A percentile compares a stretch with the other conserved stretches of the same genome.
These are phyloP conservation scores for Volvox reticuliferus DNA, from an alignment of 139 green algal genomes.

Conservation along the genomic window DNA sequence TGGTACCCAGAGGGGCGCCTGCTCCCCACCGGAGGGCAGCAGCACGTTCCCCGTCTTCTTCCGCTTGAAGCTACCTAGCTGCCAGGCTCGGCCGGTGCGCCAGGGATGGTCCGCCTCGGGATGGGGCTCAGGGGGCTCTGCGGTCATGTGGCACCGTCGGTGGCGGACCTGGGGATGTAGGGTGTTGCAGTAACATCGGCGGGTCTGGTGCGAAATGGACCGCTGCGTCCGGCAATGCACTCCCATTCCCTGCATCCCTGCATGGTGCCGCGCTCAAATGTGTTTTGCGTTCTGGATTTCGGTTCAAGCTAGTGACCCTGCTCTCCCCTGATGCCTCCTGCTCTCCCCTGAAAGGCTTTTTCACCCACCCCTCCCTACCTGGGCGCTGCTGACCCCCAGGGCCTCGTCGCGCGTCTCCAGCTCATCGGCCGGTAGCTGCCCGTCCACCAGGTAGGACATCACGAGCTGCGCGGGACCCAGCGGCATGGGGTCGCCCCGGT, in stretches of 20 bases:
- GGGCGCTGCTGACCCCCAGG: slow-evolving; percentile 41
- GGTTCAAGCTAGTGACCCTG: too few relatives aligned
- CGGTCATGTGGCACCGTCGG: not conserved
- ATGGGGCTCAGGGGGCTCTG: slow-evolving; percentile 21
- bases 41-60: not conserved
- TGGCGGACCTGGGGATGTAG: slow-evolving; percentile 14
- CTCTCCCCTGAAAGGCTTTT: too few relatives aligned
- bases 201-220: too few relatives aligned
- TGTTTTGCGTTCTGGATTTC: too few relatives aligned
- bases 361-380: slow-evolving; percentile 9
- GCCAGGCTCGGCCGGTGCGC: slow-evolving; percentile 58
- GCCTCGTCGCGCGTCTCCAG: slow-evolving; percentile 55
- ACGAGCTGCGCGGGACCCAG: slow-evolving; percentile 78
- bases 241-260: too few relatives aligned
- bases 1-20: not conserved
- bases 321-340: too few relatives aligned
- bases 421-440: slow-evolving; percentile 59
- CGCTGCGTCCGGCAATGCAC: too few relatives aligned
- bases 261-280: too few relatives aligned
- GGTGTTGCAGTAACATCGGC: too few relatives aligned
- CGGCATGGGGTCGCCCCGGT: slow-evolving; percentile 76
- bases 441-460: slow-evolving; percentile 76
- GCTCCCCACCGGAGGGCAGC: not conserved
- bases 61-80: slow-evolving; percentile 29
- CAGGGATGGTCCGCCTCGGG: slow-evolving; percentile 63